These are phyloP conservation scores for Aspergillus biplanus DNA, from an alignment of 495 filamentous ascomycete species.

Conservation along the genomic window DNA sequence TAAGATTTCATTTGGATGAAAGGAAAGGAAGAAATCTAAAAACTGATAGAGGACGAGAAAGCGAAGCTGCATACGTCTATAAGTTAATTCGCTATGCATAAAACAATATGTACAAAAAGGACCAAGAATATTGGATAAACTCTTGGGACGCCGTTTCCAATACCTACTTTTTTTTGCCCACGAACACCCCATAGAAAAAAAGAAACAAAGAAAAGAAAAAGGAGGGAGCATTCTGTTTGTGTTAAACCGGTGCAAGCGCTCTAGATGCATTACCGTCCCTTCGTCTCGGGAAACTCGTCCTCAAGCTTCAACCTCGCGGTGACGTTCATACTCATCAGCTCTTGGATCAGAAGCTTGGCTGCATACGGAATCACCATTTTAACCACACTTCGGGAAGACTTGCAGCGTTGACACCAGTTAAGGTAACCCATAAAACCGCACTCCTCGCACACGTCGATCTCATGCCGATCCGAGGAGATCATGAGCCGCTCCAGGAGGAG, in stretches of 20 bases:
- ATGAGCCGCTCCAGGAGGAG: conserved; percentile 92
- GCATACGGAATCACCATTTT: conserved; percentile 99
- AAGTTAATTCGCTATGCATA: conserved; percentile 32
- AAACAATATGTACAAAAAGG: conserved; percentile 19
- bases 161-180: conserved; percentile 1
- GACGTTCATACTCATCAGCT: conserved; percentile 97
- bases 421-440: conserved; percentile 95
- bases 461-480: conserved; percentile 86
- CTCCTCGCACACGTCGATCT: conserved; percentile 87
- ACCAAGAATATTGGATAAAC: conserved; percentile 12
- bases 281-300: conserved; percentile 80
- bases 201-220: neutral
- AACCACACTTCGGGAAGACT: conserved; percentile 75
- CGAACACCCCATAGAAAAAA: no score
- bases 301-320: conserved; percentile 81
- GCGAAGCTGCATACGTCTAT: neutral
- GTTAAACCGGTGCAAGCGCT: neutral
- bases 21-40: no score
- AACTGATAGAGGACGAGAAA: no score
- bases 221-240: neutral
- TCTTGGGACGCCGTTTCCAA: conserved; percentile 16
- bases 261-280: conserved; percentile 35
- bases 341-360: conserved; percentile 94
- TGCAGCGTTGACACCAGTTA: conserved; percentile 90
- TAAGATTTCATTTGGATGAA: no score